Conservation (phyloP, 2,329 filamentous ascomycete genomes). For the Colletotrichum sp. region DNA sequence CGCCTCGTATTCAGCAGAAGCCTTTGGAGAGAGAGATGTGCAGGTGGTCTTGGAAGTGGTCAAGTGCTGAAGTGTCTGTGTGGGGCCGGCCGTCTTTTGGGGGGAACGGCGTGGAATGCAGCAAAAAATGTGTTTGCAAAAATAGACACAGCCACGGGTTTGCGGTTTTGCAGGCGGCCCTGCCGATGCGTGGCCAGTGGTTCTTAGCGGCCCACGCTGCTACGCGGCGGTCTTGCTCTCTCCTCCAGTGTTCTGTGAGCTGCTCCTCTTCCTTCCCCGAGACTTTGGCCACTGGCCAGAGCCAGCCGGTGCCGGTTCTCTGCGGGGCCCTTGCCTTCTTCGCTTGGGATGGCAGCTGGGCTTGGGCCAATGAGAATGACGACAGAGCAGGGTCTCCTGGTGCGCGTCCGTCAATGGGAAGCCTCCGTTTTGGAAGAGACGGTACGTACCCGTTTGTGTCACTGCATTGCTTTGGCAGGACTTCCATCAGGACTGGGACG, state of each 20-base stretch:
- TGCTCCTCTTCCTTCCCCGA: neutral
- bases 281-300: neutral
- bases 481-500: neutral
- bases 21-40: neutral
- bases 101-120: neutral
- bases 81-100: neutral
- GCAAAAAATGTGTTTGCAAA: neutral
- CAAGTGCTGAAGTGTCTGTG: neutral
- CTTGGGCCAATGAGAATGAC: neutral
- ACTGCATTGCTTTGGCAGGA: neutral
- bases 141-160: conserved; percentile 18
- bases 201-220: neutral
- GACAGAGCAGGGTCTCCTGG: neutral
- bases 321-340: neutral
- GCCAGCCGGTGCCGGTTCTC: neutral
- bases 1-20: conserved; percentile 15
- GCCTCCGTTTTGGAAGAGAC: neutral
- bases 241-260: no score
- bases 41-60: neutral
- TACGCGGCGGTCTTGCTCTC: neutral
- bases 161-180: neutral
- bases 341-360: conserved; percentile 7
- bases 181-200: neutral
- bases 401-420: neutral
- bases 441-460: neutral